Evolutionary conservation across 257 asterid genomes (phyloP).

Genomic region (Lycium ferocissimum): DNA sequence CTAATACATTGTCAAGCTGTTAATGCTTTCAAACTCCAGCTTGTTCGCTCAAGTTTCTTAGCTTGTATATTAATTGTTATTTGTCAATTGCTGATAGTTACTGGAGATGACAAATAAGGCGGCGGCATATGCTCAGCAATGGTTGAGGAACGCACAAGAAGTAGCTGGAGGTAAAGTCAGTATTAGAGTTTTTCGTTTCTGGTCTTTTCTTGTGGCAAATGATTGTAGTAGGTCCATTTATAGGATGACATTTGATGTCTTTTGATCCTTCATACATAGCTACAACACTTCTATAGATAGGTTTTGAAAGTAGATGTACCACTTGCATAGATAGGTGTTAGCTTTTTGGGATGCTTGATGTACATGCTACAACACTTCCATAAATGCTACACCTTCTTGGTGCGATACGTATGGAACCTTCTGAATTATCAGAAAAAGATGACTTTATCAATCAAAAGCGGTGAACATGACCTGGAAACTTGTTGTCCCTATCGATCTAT

Average conservation of each 20-base stretch:
- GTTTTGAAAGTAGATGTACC: not conserved
- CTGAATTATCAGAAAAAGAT: not conserved
- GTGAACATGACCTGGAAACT: not conserved
- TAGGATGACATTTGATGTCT: not conserved
- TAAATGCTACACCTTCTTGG: not conserved
- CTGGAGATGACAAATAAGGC: conserved; percentile 71
- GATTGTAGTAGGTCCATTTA: conserved; percentile 6
- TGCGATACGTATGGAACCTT: not conserved
- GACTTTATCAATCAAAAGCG: not conserved
- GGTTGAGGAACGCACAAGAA: conserved; percentile 82
- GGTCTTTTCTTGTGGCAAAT: not conserved
- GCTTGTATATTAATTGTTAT: conserved; percentile 34
- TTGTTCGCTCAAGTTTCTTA: not conserved
- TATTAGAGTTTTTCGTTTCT: not conserved
- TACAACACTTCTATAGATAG: not conserved
- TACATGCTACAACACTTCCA: not conserved
- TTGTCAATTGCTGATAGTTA: conserved; percentile 53
- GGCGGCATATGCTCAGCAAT: conserved; percentile 69
- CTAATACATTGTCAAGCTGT: not conserved
- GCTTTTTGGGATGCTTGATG: not conserved
- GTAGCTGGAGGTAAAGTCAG: conserved; percentile 75
- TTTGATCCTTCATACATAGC: not conserved
- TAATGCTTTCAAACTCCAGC: conserved; percentile 7
- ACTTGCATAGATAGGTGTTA: conserved; percentile 21
- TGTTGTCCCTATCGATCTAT: not conserved